These are phyloP conservation scores for Darksidea phi DNA, from an alignment of 495 filamentous ascomycete genomes.

Conservation along the genomic window DNA sequence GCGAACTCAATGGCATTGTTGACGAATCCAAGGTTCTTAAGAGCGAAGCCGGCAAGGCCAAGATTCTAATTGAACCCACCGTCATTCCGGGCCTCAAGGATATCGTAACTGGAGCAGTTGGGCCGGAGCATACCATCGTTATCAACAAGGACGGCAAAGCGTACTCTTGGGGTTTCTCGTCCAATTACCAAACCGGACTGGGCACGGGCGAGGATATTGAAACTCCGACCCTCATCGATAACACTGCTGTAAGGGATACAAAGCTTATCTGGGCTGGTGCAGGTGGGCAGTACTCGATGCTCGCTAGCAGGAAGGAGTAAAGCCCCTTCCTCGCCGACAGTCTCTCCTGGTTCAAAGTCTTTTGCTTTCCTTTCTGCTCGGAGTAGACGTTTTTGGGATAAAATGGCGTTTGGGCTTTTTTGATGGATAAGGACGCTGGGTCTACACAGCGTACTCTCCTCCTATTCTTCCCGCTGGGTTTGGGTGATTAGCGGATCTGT, in stretches of 20 bases:
- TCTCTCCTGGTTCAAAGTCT: background rate
- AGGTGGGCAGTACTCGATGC: conserved; percentile 66
- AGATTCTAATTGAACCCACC: conserved; percentile 58
- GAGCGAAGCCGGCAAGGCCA: conserved; percentile 54
- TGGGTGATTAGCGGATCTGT: too few species aligned
- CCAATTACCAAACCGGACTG: conserved; percentile 66
- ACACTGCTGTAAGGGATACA: conserved; percentile 58
- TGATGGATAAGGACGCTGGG: background rate
- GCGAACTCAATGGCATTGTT: conserved; percentile 50
- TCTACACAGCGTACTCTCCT: conserved; percentile 4
- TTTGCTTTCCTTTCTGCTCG: background rate
- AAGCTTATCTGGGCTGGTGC: conserved; percentile 59
- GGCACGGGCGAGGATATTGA: conserved; percentile 59
- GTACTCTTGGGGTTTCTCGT: conserved; percentile 69
- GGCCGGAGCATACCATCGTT: conserved; percentile 60
- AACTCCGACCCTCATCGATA: conserved; percentile 60
- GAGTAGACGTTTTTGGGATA: background rate
- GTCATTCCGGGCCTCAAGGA: conserved; percentile 49
- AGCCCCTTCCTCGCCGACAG: background rate
- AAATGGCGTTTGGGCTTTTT: conserved; percentile 1
- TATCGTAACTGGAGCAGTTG: conserved; percentile 49
- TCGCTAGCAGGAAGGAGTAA: conserved; percentile 43
- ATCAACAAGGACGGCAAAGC: conserved; percentile 59
- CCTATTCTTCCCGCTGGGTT: too few species aligned
- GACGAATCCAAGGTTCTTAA: conserved; percentile 56